Evolutionary conservation across 2,329 filamentous ascomycete genomes (phyloP), one percentile per base, ranked within the genome.

Genomic region (Aureobasidium sp.): DNA sequence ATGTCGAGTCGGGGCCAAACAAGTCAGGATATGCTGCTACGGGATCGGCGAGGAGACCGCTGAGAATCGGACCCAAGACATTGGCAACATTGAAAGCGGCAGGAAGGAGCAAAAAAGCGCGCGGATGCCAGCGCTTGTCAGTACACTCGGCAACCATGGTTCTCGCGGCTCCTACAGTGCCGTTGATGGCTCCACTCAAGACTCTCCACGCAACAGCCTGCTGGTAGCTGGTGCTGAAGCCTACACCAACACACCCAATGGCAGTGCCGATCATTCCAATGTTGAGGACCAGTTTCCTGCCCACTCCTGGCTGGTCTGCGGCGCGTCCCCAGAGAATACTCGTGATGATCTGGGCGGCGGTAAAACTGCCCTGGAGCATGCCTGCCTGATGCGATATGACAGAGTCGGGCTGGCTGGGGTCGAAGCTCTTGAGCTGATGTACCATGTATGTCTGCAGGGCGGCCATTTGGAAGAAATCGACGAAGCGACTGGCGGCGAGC

Each of bases 11-110:
- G 3, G 81, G 78, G 1, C 83, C 84, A 68, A 88, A 87, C 2
- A 84, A 64, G 1, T 72, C 70, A 0, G 85, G 84, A 62, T 86
- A 78, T 7, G 76, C 83, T 39, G 75, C 75, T 9, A 81, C 75
- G 0, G 86, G 85, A 65, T 88, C 83, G 15, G 85, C 84, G 44
- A 89, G 74, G 59, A 86, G 73, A 34, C 86, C 86, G 27, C 86
- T 85, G 71, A 88, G 77, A 51, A 87, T 71, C 9, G 74, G 74
- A 7, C 74, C 74, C 22, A 73, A 67, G 34, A 76, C 73, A 61
- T 76, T 76, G 29, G 74, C 74, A 22, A 76, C 67, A 61, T 76
- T 76, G 67, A 76, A 76, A 2, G 74, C 74, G 11, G 74, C 70
- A 9, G 74, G 74, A 8, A 76, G 66, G 27, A 76, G 66, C 64